Percentiles rank a stretch among this genome's conserved stretches.
phyloP scores from a whole-genome alignment of 352 stramenopile species.

The Phytopythium oedochilum region DNA sequence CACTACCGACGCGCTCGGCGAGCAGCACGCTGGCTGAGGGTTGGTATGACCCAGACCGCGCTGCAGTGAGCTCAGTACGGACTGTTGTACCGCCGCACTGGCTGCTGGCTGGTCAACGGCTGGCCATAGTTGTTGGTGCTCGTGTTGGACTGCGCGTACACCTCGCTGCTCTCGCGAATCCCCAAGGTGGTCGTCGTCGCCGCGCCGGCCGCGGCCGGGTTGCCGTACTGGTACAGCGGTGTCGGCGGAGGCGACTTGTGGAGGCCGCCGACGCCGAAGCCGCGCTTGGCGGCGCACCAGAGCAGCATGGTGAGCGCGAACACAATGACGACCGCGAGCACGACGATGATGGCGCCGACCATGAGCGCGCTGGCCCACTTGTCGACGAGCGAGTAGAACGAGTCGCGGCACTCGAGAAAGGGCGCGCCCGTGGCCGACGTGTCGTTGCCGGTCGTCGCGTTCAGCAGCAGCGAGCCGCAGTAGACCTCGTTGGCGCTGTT shows the following conservation, averaged over 20 bases:
- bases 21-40: not conserved
- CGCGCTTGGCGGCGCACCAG: constrained; percentile 16
- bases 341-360: constrained; percentile 45
- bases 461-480: constrained; percentile 66
- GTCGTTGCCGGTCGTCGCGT: constrained; percentile 29
- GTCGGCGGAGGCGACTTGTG: constrained; percentile 5
- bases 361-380: constrained; percentile 70
- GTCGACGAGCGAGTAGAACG: constrained; percentile 58
- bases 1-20: not conserved
- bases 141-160: constrained; percentile 8
- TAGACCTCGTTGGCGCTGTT: constrained; percentile 55
- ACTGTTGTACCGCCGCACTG: constrained; percentile 27
- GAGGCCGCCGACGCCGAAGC: not conserved
- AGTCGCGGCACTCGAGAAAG: constrained; percentile 59
- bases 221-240: constrained; percentile 25
- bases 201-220: constrained; percentile 9
- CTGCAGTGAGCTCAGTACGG: constrained; percentile 36
- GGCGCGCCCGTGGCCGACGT: constrained; percentile 34
- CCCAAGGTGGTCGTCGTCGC: constrained; percentile 2
- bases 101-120: constrained; percentile 1
- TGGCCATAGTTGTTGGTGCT: constrained; percentile 29
- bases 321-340: constrained; percentile 39
- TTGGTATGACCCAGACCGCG: not conserved
- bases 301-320: constrained; percentile 58
- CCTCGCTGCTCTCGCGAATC: constrained; percentile 13